phyloP scores from a whole-genome alignment of 2,329 filamentous ascomycete species.

The Orbilia oligospora region DNA sequence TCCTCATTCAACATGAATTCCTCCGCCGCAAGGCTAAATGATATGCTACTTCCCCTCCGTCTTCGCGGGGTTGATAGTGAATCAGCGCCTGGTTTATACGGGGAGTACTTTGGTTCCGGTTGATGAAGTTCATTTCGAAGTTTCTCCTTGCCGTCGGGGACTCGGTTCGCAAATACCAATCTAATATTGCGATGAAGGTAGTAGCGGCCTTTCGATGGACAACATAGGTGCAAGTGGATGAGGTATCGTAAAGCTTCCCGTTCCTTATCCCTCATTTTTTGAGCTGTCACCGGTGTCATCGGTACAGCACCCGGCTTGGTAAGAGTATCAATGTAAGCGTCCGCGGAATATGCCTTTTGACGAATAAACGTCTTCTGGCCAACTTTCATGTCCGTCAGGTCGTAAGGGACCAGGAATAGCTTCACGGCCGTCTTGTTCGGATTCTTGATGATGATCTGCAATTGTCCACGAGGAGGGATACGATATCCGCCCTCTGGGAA shows the following conservation, averaged over 20 bases:
- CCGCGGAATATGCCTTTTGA: slow-evolving; percentile 90
- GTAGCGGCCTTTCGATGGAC: slow-evolving; percentile 83
- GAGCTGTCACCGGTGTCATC: slow-evolving; percentile 56
- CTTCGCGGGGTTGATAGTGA: slow-evolving; percentile 66
- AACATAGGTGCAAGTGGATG: slow-evolving; percentile 93
- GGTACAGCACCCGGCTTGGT: slow-evolving; percentile 64
- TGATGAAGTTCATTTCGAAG: slow-evolving; percentile 89
- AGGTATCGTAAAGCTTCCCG: slow-evolving; percentile 87
- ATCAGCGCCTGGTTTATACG: slow-evolving; percentile 77
- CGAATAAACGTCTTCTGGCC: slow-evolving; percentile 96
- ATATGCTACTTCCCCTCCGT: slow-evolving; percentile 50
- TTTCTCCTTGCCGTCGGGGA: slow-evolving; percentile 94
- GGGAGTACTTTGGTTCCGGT: slow-evolving; percentile 87
- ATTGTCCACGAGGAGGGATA: slow-evolving; percentile 91
- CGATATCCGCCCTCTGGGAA: slow-evolving; percentile 92
- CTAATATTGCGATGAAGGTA: slow-evolving; percentile 93
- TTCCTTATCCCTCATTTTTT: slow-evolving; percentile 67
- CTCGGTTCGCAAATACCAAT: slow-evolving; percentile 95
- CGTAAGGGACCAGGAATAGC: slow-evolving; percentile 92
- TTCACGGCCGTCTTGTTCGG: slow-evolving; percentile 99
- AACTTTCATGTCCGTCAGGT: slow-evolving; percentile 90
- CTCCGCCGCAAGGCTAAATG: slow-evolving; percentile 46
- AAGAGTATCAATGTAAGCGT: slow-evolving; percentile 69
- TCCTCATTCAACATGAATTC: slow-evolving; percentile 57
- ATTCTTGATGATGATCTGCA: slow-evolving; percentile 98